These are phyloP conservation scores for Phytophthora foliorum DNA, from an alignment of 352 stramenopile species.

Conservation along the genomic window DNA sequence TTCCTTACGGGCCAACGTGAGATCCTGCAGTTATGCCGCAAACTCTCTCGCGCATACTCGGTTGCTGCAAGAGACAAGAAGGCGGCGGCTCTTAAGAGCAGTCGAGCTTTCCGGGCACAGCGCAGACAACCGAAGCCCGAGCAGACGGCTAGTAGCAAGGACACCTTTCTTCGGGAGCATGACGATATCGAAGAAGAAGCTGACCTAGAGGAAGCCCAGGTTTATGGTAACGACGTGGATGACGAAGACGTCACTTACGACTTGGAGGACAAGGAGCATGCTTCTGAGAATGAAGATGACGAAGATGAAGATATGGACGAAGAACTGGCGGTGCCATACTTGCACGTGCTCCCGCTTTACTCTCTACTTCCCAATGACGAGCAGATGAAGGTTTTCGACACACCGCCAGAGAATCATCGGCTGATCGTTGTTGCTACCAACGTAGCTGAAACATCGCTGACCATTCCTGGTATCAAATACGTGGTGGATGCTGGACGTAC, in stretches of 20 bases:
- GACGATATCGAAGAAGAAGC: constrained; percentile 88
- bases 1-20: constrained; percentile 98
- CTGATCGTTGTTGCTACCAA: constrained; percentile 98
- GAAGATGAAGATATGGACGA: constrained; percentile 87
- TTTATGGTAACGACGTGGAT: constrained; percentile 67
- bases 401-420: constrained; percentile 89
- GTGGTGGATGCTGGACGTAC: constrained; percentile 97
- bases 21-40: constrained; percentile 92
- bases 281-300: constrained; percentile 62
- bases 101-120: constrained; percentile 32
- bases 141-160: constrained; percentile 30
- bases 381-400: constrained; percentile 92
- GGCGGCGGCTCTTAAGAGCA: constrained; percentile 32
- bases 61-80: constrained; percentile 50
- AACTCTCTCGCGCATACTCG: constrained; percentile 68
- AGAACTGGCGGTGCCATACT: constrained; percentile 68
- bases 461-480: constrained; percentile 96
- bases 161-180: constrained; percentile 76
- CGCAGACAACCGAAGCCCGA: constrained; percentile 22
- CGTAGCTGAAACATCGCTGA: constrained; percentile 98
- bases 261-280: constrained; percentile 48
- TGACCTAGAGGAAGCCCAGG: constrained; percentile 72
- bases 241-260: constrained; percentile 55
- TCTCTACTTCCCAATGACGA: constrained; percentile 97
- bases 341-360: constrained; percentile 97